Base-by-base conservation (phyloP, 2,329 filamentous ascomycete genomes). In the Talaromyces amestolkiae region DNA sequence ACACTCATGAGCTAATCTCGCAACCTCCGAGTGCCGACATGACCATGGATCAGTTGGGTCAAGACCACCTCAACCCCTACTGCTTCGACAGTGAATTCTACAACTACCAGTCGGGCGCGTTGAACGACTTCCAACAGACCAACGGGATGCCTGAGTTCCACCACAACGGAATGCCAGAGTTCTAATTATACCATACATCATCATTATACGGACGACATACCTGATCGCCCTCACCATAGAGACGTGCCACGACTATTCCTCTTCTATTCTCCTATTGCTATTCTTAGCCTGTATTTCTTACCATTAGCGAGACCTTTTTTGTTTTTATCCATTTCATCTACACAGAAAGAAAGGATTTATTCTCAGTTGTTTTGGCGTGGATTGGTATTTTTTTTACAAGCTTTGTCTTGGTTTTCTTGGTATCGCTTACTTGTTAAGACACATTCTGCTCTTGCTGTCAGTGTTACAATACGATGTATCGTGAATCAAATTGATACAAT, bases 41-140 rank as follows among this genome's bases (percentile, higher is more conserved):
- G 64, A 39, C 35, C 22, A n/a, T 66, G 51, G 64, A 63, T 11
- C 64, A 66, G 7, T n/a, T 66, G 7, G 64, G 59, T n/a, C 64
- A 63, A 22, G 64, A 66, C 19, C n/a, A 45, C 35, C 37, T 63
- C 43, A 58, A 58, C 4, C 64, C 60, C 1, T 66, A 66, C 24
- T 66, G 64, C 35, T 66, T 66, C 45, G 64, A 66, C 60, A 66
- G 41, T 24, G 64, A 66, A n/a, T 66, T 58, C 11, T 59, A 62
- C 58, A 41, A 54, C 24, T 61, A 58, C 22, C 51, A 56, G 43
- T 31, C 49, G 35, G 58, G 37, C 13, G 62, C 19, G 53, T 33
- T 64, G 41, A 39, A 53, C 35, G 62, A 64, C 35, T 58, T 58
- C 17, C 56, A 58, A 43, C 22, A 51, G n/a, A 63, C 15, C 49